These are phyloP conservation scores for Boletus calvinii DNA, from an alignment of 1,284 basidiomycete species.

Conservation along the genomic window DNA sequence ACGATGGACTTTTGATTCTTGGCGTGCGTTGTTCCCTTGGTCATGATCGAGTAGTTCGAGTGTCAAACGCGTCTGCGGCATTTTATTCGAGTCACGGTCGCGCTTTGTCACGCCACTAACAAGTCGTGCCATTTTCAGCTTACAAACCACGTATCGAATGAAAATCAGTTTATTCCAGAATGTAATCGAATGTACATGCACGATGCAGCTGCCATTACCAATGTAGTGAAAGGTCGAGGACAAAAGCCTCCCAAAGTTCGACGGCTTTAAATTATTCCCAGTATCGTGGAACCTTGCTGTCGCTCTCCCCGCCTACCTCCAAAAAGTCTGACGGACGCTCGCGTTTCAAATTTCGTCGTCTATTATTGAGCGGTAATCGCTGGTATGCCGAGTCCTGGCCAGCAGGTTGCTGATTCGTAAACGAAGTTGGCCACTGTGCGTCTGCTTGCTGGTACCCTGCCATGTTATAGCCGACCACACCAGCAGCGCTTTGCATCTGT, in stretches of 20 bases:
- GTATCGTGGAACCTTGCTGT: constrained; percentile 65
- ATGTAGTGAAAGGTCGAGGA: background rate
- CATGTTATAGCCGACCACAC: constrained; percentile 41
- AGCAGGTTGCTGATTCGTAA: constrained; percentile 59
- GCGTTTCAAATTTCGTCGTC: constrained; percentile 71
- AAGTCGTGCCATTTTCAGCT: constrained; percentile 20
- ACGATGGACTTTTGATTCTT: constrained; percentile 55
- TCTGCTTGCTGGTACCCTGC: constrained; percentile 37
- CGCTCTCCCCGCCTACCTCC: constrained; percentile 63
- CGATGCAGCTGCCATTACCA: too few species aligned
- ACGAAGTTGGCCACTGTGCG: constrained; percentile 50
- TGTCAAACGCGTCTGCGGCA: constrained; percentile 14
- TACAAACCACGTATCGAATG: background rate
- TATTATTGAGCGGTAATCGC: constrained; percentile 73
- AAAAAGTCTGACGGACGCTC: constrained; percentile 81
- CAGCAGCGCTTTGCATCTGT: constrained; percentile 32
- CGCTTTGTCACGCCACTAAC: constrained; percentile 27
- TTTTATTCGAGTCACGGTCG: constrained; percentile 32
- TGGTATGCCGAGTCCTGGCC: constrained; percentile 82
- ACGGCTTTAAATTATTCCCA: too few species aligned
- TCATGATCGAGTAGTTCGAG: constrained; percentile 39
- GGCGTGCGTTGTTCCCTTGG: constrained; percentile 40
- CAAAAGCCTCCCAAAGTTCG: constrained; percentile 1
- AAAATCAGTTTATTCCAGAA: constrained; percentile 16
- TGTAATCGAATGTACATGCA: constrained; percentile 11